Evolutionary conservation across 805 yeast genomes (phyloP).

Genomic region (Starmerella cellae): DNA sequence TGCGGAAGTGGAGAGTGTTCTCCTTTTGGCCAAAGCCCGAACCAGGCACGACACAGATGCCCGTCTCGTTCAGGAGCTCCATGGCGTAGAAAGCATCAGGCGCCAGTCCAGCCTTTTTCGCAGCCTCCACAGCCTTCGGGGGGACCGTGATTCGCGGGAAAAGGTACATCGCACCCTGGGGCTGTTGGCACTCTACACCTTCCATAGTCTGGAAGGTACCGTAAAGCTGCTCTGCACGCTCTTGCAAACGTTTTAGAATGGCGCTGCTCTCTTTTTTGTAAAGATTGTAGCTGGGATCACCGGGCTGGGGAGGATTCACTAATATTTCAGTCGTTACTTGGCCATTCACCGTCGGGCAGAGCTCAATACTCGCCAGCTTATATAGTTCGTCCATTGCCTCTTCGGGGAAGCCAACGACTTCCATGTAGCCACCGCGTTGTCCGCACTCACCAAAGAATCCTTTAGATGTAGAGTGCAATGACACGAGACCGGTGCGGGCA

Average conservation of each 20-base stretch:
- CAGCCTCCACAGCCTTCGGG: constrained; percentile 47
- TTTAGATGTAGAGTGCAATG: constrained; percentile 93
- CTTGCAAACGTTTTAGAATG: constrained; percentile 49
- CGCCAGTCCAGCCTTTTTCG: constrained; percentile 39
- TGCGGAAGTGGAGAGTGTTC: constrained; percentile 85
- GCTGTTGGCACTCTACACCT: constrained; percentile 73
- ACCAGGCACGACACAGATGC: constrained; percentile 96
- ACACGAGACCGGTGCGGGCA: constrained; percentile 71
- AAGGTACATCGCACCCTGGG: constrained; percentile 96
- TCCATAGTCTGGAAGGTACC: constrained; percentile 64
- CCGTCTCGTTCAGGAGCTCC: constrained; percentile 70
- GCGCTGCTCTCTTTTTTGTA: constrained; percentile 49
- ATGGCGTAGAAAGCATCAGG: constrained; percentile 87
- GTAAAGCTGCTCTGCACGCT: constrained; percentile 52
- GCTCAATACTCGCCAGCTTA: constrained; percentile 78
- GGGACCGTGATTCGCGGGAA: constrained; percentile 70
- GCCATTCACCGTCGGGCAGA: constrained; percentile 91
- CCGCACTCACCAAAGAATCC: constrained; percentile 99
- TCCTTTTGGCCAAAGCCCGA: constrained; percentile 89
- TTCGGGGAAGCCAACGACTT: constrained; percentile 62
- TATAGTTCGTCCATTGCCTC: constrained; percentile 59
- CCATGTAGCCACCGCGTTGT: constrained; percentile 98
- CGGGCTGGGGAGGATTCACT: constrained; percentile 78
- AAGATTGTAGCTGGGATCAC: constrained; percentile 58
- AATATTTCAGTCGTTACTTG: constrained; percentile 86